Base-by-base conservation (phyloP, 2,329 filamentous ascomycete genomes). In the Aureobasidium sp. region DNA sequence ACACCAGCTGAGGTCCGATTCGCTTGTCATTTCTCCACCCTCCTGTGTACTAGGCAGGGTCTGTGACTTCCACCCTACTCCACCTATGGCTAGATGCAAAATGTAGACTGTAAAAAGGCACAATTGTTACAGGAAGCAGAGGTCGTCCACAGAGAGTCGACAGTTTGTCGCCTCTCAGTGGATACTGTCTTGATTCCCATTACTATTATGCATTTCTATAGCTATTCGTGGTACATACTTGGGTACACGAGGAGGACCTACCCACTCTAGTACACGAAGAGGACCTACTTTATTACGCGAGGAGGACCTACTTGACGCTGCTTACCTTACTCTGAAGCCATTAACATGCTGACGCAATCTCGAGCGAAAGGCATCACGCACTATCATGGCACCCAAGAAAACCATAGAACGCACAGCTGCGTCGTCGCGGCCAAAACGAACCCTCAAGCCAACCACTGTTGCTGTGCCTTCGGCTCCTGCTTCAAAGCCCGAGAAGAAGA, bases 321-420 rank as follows among this genome's bases (percentile, higher is more conserved):
- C 20, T 47, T 27, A 8, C 15, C 6, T 13, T 39, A 26, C 7
- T 5, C 10, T 20, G n/a, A 26, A 13, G 8, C 10, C 32, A 17
- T 23, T 20, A 15, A 17, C 23, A 20, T 32, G 10, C 37, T 56
- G 17, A 56, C 52, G 20, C 23, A 15, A 34, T 17, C 2, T 20
- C 13, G 6, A 36, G n/a, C n/a, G 12, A 10, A 10, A 55, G 8
- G 4, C 20, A 20, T 20, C 27, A 20, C 15, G 12, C 34, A 36
- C 20, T 37, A 41, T 13, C 42, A 59, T 59, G 56, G 56, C 56
- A 10, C 23, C 44, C 23, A 41, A 32, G 9, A 59, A 59, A 13
- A 20, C 15, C 5, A 17, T 59, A 59, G 34, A 48, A 44, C 47
- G 47, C 32, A 59, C 56, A 23, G 56, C 56, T 9, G 56, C 56